A percentile compares a stretch with the other conserved stretches of the same genome.
These are phyloP conservation scores for Durio zibethinus DNA, from an alignment of 345 rosid species.

Conservation along the genomic window DNA sequence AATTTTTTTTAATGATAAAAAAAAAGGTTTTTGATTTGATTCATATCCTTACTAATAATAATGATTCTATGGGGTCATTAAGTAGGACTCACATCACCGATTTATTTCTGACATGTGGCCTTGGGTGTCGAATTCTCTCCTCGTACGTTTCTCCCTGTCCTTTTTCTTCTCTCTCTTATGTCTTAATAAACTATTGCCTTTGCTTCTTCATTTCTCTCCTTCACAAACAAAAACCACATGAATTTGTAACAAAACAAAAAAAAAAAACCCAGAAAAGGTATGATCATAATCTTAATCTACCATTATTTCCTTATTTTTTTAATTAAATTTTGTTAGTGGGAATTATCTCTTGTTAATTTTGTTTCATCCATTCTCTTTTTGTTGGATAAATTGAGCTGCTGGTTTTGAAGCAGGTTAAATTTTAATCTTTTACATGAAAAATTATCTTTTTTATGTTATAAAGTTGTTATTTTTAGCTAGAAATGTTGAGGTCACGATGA, in stretches of 20 bases:
- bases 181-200: neutral
- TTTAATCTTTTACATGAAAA: neutral
- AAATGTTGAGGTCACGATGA: neutral
- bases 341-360: neutral
- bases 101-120: conserved; percentile 43
- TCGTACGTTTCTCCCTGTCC: conserved; percentile 40
- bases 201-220: neutral
- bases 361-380: neutral
- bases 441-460: neutral
- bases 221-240: neutral
- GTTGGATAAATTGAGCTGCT: neutral
- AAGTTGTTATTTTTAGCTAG: neutral
- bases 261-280: conserved; percentile 17
- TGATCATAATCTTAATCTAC: conserved; percentile 10
- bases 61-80: neutral
- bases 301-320: neutral
- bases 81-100: conserved; percentile 22
- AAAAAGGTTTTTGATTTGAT: neutral
- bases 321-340: neutral
- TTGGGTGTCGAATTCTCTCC: conserved; percentile 19
- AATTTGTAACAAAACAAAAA: neutral
- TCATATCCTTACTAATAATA: neutral
- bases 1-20: neutral
- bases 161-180: neutral
- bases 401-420: neutral